These are phyloP conservation scores for Hansenula lynferdii DNA, from an alignment of 1,139 yeast genomes.

Conservation along the genomic window DNA sequence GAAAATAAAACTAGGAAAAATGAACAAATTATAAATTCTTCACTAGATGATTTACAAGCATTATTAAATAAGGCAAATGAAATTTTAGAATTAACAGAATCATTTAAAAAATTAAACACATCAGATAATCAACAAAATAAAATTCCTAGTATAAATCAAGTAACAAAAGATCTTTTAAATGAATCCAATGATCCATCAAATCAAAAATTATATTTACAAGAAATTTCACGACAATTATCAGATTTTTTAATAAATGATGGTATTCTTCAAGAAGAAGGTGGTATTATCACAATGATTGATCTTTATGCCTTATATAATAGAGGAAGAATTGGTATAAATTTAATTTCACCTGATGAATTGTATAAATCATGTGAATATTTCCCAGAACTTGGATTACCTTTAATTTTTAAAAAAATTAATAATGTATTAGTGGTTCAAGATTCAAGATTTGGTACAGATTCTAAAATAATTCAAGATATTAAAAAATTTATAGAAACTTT, in stretches of 20 bases:
- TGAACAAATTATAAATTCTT: constrained; percentile 58
- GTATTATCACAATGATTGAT: constrained; percentile 55
- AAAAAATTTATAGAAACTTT: constrained; percentile 26
- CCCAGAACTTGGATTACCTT: constrained; percentile 39
- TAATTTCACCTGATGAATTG: constrained; percentile 56
- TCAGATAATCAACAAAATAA: constrained; percentile 4
- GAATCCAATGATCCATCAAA: constrained; percentile 28
- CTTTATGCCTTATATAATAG: constrained; percentile 57
- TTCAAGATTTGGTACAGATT: constrained; percentile 13
- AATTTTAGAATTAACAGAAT: constrained; percentile 52
- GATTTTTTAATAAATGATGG: constrained; percentile 45
- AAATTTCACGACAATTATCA: constrained; percentile 48
- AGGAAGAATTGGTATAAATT: constrained; percentile 47
- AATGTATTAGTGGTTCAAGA: constrained; percentile 45
- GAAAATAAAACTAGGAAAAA: constrained; percentile 55
- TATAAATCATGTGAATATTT: constrained; percentile 46
- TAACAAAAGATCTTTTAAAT: constrained; percentile 32
- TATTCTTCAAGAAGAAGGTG: constrained; percentile 43
- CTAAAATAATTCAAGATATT: constrained; percentile 27
- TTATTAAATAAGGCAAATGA: constrained; percentile 77
- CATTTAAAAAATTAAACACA: constrained; percentile 29
- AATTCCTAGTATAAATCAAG: constrained; percentile 23
- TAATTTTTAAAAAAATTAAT: constrained; percentile 34
- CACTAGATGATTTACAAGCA: constrained; percentile 73
- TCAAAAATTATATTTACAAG: constrained; percentile 26